These are phyloP conservation scores for Penicillium sp. DNA, from an alignment of 2,329 filamentous ascomycete species.

Conservation along the genomic window DNA sequence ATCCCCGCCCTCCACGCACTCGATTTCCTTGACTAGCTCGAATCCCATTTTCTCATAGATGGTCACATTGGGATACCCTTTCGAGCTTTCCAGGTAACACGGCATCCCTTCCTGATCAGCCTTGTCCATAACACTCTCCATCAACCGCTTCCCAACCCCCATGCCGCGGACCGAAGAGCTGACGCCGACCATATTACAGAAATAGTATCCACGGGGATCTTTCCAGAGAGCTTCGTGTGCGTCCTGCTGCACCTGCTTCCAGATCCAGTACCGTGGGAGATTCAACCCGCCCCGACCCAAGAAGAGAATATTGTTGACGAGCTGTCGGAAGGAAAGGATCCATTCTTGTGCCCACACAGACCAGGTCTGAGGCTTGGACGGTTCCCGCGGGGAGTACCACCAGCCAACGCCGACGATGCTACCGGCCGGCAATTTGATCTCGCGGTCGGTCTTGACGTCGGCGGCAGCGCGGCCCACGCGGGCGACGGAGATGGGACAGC, in stretches of 20 bases:
- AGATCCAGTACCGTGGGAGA: slow-evolving; percentile 67
- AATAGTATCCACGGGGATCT: slow-evolving; percentile 68
- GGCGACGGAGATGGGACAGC: slow-evolving; percentile 67
- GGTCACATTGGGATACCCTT: slow-evolving; percentile 64
- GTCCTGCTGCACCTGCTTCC: slow-evolving; percentile 64
- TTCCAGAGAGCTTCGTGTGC: slow-evolving; percentile 64
- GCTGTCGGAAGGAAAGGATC: slow-evolving; percentile 65
- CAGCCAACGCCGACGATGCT: slow-evolving; percentile 68
- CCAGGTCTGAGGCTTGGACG: slow-evolving; percentile 56
- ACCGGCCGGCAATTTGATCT: slow-evolving; percentile 13
- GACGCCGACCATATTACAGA: slow-evolving; percentile 73
- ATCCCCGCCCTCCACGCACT: slow-evolving; percentile 63
- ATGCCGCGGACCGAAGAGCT: slow-evolving; percentile 63
- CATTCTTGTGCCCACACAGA: slow-evolving; percentile 61
- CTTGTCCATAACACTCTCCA: slow-evolving; percentile 60
- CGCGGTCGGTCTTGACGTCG: slow-evolving; percentile 19
- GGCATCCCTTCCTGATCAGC: slow-evolving; percentile 64
- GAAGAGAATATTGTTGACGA: slow-evolving; percentile 65
- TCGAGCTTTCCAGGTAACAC: slow-evolving; percentile 71
- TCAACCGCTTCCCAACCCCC: slow-evolving; percentile 64
- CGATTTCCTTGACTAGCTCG: slow-evolving; percentile 61
- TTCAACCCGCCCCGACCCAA: slow-evolving; percentile 65
- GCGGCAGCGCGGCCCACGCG: slow-evolving; percentile 51
- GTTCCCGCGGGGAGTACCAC: slow-evolving; percentile 63
- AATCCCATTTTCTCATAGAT: slow-evolving; percentile 73